phyloP scores from a whole-genome alignment of 2,329 filamentous ascomycete genomes.

The Xylaria sp. region DNA sequence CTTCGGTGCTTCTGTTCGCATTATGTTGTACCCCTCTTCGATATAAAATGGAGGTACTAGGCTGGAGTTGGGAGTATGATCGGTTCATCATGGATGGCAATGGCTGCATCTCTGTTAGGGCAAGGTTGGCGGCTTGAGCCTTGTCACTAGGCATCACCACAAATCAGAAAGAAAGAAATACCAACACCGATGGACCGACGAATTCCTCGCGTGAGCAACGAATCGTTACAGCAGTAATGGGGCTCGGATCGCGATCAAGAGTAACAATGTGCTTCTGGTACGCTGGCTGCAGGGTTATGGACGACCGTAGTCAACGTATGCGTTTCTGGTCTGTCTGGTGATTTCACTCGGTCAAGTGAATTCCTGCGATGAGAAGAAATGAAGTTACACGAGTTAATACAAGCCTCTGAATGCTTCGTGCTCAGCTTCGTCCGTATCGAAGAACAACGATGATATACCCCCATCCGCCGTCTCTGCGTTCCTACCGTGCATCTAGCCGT shows the following conservation, averaged over 20 bases:
- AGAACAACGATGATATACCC: conserved; percentile 6
- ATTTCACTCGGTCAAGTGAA: conserved; percentile 12
- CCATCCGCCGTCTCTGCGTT: background rate
- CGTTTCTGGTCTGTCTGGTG: conserved; percentile 9
- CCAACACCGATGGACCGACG: conserved; percentile 29
- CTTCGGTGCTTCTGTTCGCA: conserved; percentile 91
- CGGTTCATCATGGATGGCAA: conserved; percentile 52
- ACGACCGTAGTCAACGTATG: conserved; percentile 8
- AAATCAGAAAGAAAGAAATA: conserved; percentile 32
- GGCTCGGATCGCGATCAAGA: conserved; percentile 15
- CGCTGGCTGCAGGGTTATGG: conserved; percentile 9
- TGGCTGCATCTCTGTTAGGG: conserved; percentile 41
- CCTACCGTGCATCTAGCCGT: background rate
- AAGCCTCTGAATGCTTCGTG: conserved; percentile 14
- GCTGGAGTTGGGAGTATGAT: conserved; percentile 58
- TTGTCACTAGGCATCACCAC: conserved; percentile 35
- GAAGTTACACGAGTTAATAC: conserved; percentile 18
- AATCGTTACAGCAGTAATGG: conserved; percentile 16
- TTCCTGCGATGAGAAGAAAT: conserved; percentile 11
- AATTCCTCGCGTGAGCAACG: conserved; percentile 22
- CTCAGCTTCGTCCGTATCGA: conserved; percentile 5
- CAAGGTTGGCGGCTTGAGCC: conserved; percentile 44
- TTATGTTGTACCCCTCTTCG: conserved; percentile 97
- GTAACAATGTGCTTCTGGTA: conserved; percentile 16
- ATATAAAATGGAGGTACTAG: conserved; percentile 65